Base-by-base conservation (phyloP, 1,284 basidiomycete species). In the Tilletiopsis washingtonensis region DNA sequence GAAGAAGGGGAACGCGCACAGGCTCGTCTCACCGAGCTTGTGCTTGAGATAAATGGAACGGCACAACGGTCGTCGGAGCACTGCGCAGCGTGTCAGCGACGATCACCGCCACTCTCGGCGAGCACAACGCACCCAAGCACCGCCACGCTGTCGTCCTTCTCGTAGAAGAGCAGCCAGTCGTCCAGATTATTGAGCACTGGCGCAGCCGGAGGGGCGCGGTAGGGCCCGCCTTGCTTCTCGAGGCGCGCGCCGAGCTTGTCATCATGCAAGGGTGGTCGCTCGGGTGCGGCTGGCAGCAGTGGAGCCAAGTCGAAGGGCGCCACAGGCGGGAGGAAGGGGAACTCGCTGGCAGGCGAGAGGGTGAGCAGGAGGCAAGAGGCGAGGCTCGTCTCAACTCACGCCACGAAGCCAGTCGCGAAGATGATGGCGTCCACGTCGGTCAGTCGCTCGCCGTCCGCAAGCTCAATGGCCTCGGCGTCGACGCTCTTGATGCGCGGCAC, bases 381-480 rank as follows among this genome's bases (percentile, higher is more conserved):
- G 37, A 48, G 23, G 20, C 5, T 5, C 5, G 12, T 20, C 38
- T 40, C 40, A 41, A 51, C 50, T 39, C 20, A 24, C 39, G 61
- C 67, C 17, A 53, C 41, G 45, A 67, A 74, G 5, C 72, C 72
- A 1, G 72, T 74, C 9, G 55, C 72, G 49, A 71, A 74, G 4
- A 73, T 45, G 40, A 73, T 60, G 45, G 60, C 43, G 26, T 71
- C 64, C 9, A 74, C 54, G 26, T 61, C 47, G 1, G 47, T 40
- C 3, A 61, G 27, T 3, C 7, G 21, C 6, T 45, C 4, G 0
- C 56, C 61, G 15, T 57, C 54, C 3, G 54, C 47, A 5, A 71
- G 48, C 0, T 54, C 23, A 1, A 63, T 37, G 7, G 26, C 23
- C n/a, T 49, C 27, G 2, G 44, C 14, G 2, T 54, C 43, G 19